A percentile compares a stretch with the other conserved stretches of the same genome.
Evolutionary conservation across 1,139 yeast genomes (phyloP).

Genomic region (Kodamaea plutei): DNA sequence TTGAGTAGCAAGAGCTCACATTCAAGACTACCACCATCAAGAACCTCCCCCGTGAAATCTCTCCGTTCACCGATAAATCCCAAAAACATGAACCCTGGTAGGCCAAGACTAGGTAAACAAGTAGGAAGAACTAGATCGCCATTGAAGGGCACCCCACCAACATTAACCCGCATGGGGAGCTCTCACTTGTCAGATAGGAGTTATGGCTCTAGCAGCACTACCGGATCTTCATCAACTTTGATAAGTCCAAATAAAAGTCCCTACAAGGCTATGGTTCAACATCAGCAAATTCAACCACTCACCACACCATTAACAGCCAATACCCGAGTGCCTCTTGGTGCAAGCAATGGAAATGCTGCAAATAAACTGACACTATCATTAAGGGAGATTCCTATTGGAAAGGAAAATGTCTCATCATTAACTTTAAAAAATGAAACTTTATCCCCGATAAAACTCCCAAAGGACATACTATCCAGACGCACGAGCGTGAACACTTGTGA

Average conservation of each 20-base stretch:
- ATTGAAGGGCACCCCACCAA: too few species aligned
- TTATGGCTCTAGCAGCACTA: not conserved
- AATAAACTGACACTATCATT: too few species aligned
- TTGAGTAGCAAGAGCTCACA: not conserved
- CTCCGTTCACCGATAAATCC: conserved; percentile 4
- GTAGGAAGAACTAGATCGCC: too few species aligned
- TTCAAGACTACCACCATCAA: too few species aligned
- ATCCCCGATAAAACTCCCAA: conserved; percentile 20
- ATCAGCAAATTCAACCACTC: conserved; percentile 2
- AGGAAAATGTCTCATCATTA: not conserved
- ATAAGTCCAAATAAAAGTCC: conserved; percentile 2
- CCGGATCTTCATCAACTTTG: conserved; percentile 2
- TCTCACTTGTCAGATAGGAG: too few species aligned
- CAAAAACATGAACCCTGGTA: too few species aligned
- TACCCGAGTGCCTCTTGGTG: conserved; percentile 1
- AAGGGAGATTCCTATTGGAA: too few species aligned
- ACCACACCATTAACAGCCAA: conserved; percentile 2
- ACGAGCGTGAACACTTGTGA: conserved; percentile 26
- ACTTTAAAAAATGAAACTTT: conserved; percentile 6
- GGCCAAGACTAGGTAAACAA: not conserved
- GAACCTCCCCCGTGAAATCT: conserved; percentile 3
- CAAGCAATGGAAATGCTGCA: conserved; percentile 1
- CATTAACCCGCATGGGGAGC: too few species aligned
- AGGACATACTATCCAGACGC: conserved; percentile 13
- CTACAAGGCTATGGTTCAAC: conserved; percentile 1